Percentiles rank a stretch among this genome's conserved stretches.
phyloP scores from a whole-genome alignment of 768 basidiomycete genomes.

The Stropharia rugosoannulata region DNA sequence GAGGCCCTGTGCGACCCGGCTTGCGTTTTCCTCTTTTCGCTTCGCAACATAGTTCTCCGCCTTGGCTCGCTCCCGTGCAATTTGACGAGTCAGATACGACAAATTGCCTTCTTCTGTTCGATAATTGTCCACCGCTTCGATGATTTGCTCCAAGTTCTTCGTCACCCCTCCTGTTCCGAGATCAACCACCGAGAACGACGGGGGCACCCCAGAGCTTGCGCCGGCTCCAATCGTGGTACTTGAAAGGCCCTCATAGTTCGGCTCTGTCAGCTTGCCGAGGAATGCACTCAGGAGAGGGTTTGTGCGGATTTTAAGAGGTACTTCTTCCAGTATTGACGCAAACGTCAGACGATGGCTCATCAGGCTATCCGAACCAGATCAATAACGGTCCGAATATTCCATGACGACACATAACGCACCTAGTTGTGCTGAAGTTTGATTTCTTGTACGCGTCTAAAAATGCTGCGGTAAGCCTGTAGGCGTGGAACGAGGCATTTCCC shows the following conservation, averaged over 20 bases:
- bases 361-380: conserved; percentile 47
- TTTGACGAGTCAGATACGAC: conserved; percentile 85
- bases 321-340: conserved; percentile 81
- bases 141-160: conserved; percentile 78
- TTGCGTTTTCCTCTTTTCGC: conserved; percentile 85
- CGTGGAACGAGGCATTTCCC: conserved; percentile 87
- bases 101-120: conserved; percentile 91
- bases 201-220: conserved; percentile 41
- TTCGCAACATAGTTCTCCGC: conserved; percentile 82
- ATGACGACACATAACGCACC: conserved; percentile 45
- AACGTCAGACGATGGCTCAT: conserved; percentile 81
- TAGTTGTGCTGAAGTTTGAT: conserved; percentile 80
- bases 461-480: conserved; percentile 77
- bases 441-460: conserved; percentile 84
- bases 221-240: conserved; percentile 34
- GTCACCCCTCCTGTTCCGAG: conserved; percentile 69
- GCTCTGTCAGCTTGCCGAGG: conserved; percentile 59
- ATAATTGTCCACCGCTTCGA: conserved; percentile 83
- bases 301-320: conserved; percentile 82
- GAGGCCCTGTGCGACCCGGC: conserved; percentile 77
- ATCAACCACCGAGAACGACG: conserved; percentile 69
- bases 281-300: conserved; percentile 81
- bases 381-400: conserved; percentile 9
- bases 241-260: conserved; percentile 36
- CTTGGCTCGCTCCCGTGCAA: conserved; percentile 77